Evolutionary conservation across 2,329 filamentous ascomycete genomes (phyloP).

Genomic region (Pezicula carpinea): DNA sequence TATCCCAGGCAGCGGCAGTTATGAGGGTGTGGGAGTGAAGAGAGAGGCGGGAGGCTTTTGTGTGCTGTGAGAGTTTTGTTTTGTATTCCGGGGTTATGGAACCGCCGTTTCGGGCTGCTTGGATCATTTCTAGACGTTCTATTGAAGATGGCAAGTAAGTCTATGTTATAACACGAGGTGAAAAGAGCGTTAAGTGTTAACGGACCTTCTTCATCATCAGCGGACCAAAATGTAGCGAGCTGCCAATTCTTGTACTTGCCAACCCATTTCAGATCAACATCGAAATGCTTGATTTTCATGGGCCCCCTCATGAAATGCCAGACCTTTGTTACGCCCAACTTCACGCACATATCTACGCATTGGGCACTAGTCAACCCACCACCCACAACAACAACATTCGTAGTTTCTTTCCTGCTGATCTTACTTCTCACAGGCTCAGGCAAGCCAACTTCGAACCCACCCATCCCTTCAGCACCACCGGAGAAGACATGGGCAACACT

Average conservation of each 20-base stretch:
- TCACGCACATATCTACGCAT: slow-evolving; percentile 61
- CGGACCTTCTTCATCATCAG: slow-evolving; percentile 66
- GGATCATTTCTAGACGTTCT: slow-evolving; percentile 55
- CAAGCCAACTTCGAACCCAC: slow-evolving; percentile 6
- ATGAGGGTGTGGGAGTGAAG: slow-evolving; percentile 52
- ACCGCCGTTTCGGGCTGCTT: slow-evolving; percentile 64
- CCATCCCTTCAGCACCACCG: background rate
- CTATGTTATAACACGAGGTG: slow-evolving; percentile 33
- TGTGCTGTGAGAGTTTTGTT: slow-evolving; percentile 60
- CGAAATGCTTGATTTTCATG: slow-evolving; percentile 66
- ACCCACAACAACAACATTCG: slow-evolving; percentile 66
- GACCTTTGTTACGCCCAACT: slow-evolving; percentile 60
- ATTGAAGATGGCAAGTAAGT: background rate
- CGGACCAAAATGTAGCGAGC: slow-evolving; percentile 73
- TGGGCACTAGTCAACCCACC: slow-evolving; percentile 67
- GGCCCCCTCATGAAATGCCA: slow-evolving; percentile 64
- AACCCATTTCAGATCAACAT: slow-evolving; percentile 73
- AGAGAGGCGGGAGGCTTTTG: slow-evolving; percentile 44
- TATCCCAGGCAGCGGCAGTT: slow-evolving; percentile 21
- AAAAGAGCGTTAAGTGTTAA: slow-evolving; percentile 67
- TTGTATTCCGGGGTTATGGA: slow-evolving; percentile 63
- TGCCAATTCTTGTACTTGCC: slow-evolving; percentile 77
- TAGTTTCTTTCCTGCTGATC: slow-evolving; percentile 44
- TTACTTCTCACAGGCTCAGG: slow-evolving; percentile 40
- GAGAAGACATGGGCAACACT: slow-evolving; percentile 17